These are phyloP conservation scores for Kalaharituber pfeilii DNA, from an alignment of 2,329 filamentous ascomycete species.

Conservation along the genomic window DNA sequence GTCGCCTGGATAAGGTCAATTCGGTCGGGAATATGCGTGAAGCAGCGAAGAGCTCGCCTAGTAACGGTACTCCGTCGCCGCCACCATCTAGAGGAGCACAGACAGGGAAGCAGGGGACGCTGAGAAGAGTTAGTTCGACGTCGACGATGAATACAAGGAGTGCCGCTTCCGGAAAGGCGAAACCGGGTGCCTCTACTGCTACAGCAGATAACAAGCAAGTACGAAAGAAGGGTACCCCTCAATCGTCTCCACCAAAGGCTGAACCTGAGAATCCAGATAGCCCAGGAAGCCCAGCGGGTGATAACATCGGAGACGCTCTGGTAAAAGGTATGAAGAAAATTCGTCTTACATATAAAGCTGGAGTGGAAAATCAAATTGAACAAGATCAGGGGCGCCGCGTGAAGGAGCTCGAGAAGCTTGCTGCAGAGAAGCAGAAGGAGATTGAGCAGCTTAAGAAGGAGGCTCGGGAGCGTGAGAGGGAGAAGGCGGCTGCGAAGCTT, in stretches of 20 bases:
- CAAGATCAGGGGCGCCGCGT: neutral
- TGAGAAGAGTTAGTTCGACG: neutral
- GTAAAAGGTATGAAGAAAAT: neutral
- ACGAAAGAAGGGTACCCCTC: neutral
- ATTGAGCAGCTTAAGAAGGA: neutral
- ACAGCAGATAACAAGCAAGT: too few species aligned
- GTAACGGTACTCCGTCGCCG: neutral
- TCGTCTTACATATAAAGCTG: slow-evolving; percentile 1
- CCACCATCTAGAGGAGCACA: neutral
- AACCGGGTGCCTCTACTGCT: neutral
- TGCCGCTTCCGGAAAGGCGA: neutral
- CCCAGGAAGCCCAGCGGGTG: too few species aligned
- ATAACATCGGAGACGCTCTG: neutral
- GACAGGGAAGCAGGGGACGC: too few species aligned
- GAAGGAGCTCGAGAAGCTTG: neutral
- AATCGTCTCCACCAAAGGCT: neutral
- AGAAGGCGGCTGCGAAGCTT: too few species aligned
- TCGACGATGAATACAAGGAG: neutral
- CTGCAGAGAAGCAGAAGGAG: neutral
- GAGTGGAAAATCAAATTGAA: neutral
- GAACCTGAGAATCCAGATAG: neutral
- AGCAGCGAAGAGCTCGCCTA: neutral
- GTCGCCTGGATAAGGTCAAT: neutral
- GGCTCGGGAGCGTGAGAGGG: neutral
- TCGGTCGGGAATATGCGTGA: neutral